Evolutionary conservation across 768 basidiomycete genomes (phyloP), one percentile per base, ranked within the genome.

Genomic region (Boletus rubescentipes): DNA sequence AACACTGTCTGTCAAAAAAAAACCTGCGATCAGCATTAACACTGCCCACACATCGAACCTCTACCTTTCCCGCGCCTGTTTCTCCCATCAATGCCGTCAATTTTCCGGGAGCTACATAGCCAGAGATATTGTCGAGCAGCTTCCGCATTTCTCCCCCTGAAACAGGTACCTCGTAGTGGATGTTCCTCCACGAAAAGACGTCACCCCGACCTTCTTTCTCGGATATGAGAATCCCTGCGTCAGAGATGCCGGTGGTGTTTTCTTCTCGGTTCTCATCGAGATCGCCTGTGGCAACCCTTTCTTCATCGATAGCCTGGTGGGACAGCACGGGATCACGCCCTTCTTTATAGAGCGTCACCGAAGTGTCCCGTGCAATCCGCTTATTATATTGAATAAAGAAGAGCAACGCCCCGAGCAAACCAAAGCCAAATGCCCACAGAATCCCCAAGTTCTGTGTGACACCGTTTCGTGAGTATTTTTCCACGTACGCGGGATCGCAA

Each of bases 121-220:
- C 79, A 40, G 73, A 75, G 16, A 81, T 73, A 46, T 76, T 64
- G 60, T 79, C 72, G 23, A 81, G 69, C 0, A 81, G 65, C 31
- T 63, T 71, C 20, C 79, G 73, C 30, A 83, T 75, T 1, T 53
- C 49, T 14, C 66, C 68, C 34, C 64, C 63, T 0, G 58, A 43
- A 43, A 70, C 61, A 2, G 79, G 77, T 2, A 93, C 84, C 43
- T 77, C 78, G 67, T 93, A 94, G 52, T 76, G 73, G 44, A 92
- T 60, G 54, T 84, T 73, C 46, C 83, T 78, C 90, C 91, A 95
- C 1, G 91, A 89, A 71, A 95, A 93, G 3, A 85, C 73, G 55
- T 86, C 77, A n/a, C 65, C 72, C 72, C 3, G 31, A n/a, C 4
- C 43, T 16, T 32, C 18, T 10, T 20, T 38, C 56, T 75, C 78